Percentiles rank a stretch among this genome's conserved stretches.
Conservation (phyloP, 768 basidiomycete species). For the Botryobasidium botryosum region DNA sequence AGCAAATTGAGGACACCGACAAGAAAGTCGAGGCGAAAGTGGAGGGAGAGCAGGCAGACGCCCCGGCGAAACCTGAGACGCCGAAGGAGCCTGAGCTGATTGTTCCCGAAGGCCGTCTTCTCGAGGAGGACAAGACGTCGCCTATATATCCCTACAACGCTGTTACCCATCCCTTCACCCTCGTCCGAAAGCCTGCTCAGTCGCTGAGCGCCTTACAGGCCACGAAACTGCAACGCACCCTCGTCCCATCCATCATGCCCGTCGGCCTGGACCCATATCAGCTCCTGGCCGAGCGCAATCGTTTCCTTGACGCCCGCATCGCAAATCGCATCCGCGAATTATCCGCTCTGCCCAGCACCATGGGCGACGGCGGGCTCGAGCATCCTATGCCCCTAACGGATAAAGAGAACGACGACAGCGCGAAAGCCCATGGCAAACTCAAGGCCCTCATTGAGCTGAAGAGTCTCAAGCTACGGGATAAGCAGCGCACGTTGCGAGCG, state of each 20-base stretch:
- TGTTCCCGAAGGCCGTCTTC: constrained; percentile 52
- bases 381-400: constrained; percentile 26
- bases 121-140: constrained; percentile 66
- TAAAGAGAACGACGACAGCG: constrained; percentile 17
- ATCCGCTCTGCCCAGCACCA: constrained; percentile 56
- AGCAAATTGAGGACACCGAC: constrained; percentile 2
- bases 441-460: constrained; percentile 89
- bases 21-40: constrained; percentile 22
- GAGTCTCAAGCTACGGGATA: constrained; percentile 70
- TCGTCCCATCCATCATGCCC: constrained; percentile 84
- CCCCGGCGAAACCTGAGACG: constrained; percentile 32
- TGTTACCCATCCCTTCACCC: constrained; percentile 46
- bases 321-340: constrained; percentile 81
- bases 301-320: constrained; percentile 78
- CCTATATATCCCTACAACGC: constrained; percentile 88
- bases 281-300: constrained; percentile 79
- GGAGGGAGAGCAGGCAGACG: too few species aligned
- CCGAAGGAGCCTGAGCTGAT: constrained; percentile 27
- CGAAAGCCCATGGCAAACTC: constrained; percentile 32
- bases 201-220: constrained; percentile 43
- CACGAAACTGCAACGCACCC: constrained; percentile 57
- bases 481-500: constrained; percentile 76
- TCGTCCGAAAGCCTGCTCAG: constrained; percentile 61
- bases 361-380: constrained; percentile 60
- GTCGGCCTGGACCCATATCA: constrained; percentile 83